Evolutionary conservation across 2,329 filamentous ascomycete species (phyloP).

Genomic region (Clarireedia sp.): DNA sequence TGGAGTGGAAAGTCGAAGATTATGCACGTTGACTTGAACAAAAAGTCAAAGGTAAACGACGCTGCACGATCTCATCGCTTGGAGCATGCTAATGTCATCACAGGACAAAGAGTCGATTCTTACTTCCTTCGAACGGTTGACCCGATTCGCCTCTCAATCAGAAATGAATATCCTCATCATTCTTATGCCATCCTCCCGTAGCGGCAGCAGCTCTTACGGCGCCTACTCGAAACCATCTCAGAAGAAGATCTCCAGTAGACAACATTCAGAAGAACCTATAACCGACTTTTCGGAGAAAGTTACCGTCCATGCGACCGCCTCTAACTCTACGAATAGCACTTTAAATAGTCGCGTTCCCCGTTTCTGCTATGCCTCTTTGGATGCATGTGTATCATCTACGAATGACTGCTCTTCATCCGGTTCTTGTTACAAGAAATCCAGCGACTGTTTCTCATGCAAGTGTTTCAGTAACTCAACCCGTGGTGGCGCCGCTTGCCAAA

Average conservation of each 20-base stretch:
- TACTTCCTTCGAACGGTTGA: constrained; percentile 15
- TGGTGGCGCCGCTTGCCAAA: constrained; percentile 78
- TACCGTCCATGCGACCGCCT: constrained; percentile 3
- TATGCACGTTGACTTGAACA: constrained; percentile 21
- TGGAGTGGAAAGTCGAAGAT: constrained; percentile 30
- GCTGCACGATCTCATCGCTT: too few relatives aligned
- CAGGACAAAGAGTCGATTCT: constrained; percentile 2
- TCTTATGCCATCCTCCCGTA: constrained; percentile 24
- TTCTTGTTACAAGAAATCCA: constrained; percentile 54
- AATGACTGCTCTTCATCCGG: constrained; percentile 79
- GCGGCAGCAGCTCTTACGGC: constrained; percentile 22
- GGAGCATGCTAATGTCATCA: not conserved
- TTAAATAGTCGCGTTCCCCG: constrained; percentile 33
- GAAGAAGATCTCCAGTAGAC: constrained; percentile 17
- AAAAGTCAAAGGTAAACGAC: constrained; percentile 17
- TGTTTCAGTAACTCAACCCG: constrained; percentile 39
- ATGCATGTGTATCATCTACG: constrained; percentile 62
- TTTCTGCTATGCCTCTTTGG: constrained; percentile 64
- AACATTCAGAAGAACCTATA: constrained; percentile 25
- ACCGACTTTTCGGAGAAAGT: constrained; percentile 14
- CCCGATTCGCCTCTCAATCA: constrained; percentile 20
- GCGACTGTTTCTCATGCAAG: constrained; percentile 68
- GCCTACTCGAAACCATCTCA: constrained; percentile 22
- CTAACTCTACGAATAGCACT: constrained; percentile 13
- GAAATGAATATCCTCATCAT: constrained; percentile 26